A percentile compares a stretch with the other conserved stretches of the same genome.
Evolutionary conservation across 1,284 basidiomycete species (phyloP).

Genomic region (Porogramme epimiltina): DNA sequence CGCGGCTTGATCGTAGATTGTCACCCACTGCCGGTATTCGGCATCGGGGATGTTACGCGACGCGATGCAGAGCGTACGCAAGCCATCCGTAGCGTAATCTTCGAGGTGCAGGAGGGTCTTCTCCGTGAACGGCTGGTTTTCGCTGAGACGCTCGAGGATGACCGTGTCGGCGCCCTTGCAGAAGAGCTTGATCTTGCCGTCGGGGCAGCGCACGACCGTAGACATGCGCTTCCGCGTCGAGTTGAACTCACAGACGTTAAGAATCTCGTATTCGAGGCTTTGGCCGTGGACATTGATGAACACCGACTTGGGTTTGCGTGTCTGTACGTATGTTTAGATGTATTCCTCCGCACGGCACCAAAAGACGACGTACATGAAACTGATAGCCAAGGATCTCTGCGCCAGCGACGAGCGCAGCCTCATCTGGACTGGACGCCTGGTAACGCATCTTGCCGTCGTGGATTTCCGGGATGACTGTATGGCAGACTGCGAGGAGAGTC

Average conservation of each 20-base stretch:
- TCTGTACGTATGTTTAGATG: too few species aligned
- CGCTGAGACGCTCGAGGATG: conserved; percentile 85
- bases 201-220: conserved; percentile 84
- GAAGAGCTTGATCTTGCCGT: conserved; percentile 93
- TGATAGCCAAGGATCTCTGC: conserved; percentile 92
- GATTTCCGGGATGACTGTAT: conserved; percentile 97
- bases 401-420: conserved; percentile 94
- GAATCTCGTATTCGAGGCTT: conserved; percentile 83
- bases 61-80: conserved; percentile 96
- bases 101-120: conserved; percentile 90
- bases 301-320: conserved; percentile 93
- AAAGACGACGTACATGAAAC: conserved; percentile 75
- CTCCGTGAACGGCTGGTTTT: conserved; percentile 85
- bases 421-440: conserved; percentile 98
- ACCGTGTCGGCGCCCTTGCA: conserved; percentile 99
- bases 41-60: conserved; percentile 89
- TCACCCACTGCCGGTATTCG: conserved; percentile 90
- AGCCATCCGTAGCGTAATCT: conserved; percentile 95
- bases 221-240: conserved; percentile 98
- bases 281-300: conserved; percentile 83
- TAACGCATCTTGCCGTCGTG: conserved; percentile 85
- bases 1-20: conserved; percentile 90
- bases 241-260: conserved; percentile 99
- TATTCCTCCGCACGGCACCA: not conserved
- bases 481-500: conserved; percentile 91